Base-by-base conservation (phyloP, 176 grass and related monocot genomes). In the sorghum (Sorghum bicolor) region DNA sequence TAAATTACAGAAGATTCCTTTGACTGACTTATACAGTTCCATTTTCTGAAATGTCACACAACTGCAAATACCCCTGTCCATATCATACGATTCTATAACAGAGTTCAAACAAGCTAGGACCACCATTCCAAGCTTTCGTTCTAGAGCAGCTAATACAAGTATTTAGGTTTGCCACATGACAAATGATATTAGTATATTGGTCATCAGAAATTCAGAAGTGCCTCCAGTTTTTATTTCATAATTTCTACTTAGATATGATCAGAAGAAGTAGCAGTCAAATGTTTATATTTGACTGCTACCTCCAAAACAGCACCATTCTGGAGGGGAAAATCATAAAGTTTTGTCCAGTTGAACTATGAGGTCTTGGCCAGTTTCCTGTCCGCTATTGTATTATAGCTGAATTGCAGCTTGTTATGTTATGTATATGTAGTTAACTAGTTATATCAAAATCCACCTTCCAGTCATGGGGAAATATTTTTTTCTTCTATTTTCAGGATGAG, bases 401-500 rank as follows among this genome's bases (percentile, higher is more conserved):
- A 30, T 50, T 50, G 7, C 30, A 64, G 30, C 33, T 50, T 64
- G 37, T 78, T 37, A 29, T 9, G 34, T 45, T 76, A 45, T 36
- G 70, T n/a, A 62, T 62, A 75, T 60, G 41, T 48, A 24, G 20
- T 33, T 22, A 31, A 48, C 55, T 48, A 24, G 20, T 24, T 16
- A 11, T 60, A 70, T 20, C 14, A 40, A 80, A 74, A 38, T 82
- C 31, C 24, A 44, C 32, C 20, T 57, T 64, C 26, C 33, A 12
- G 67, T 90, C 79, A 70, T 37, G 24, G 11, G 10, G 78, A 67
- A 74, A 11, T 37, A 52, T 17, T 65, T 50, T 47, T 10, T 32
- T 33, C 72, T 80, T 48, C 12, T 72, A 20, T 64, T 83, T 84
- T 52, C 90, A 98, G 93, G 96, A 98, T 85, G 96, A 95, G 83